A percentile compares a stretch with the other conserved stretches of the same genome.
Conservation (phyloP, 1,139 yeast genomes). For the Suhomyces bolitotheri region DNA sequence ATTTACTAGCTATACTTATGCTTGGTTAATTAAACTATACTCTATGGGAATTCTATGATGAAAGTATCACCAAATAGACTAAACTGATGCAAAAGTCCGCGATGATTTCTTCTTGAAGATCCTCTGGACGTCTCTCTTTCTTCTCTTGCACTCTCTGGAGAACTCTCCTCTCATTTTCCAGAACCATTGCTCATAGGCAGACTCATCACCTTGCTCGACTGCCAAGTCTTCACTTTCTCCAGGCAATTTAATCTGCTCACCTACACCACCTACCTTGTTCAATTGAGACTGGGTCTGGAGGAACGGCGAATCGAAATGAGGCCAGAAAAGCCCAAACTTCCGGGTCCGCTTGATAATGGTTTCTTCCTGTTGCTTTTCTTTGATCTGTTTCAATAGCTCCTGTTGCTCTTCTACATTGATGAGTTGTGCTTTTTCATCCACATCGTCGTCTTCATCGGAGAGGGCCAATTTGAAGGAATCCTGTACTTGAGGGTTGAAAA, state of each 20-base stretch:
- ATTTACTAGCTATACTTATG: no score
- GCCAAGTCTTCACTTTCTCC: conserved; percentile 33
- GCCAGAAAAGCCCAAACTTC: conserved; percentile 68
- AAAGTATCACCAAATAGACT: no score
- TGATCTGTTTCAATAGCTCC: conserved; percentile 33
- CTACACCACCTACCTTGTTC: conserved; percentile 49
- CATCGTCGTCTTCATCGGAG: conserved; percentile 39
- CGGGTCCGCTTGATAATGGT: conserved; percentile 14
- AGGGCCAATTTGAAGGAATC: conserved; percentile 33
- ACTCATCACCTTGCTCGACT: conserved; percentile 41
- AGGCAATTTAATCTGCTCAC: conserved; percentile 33
- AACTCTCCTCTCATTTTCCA: conserved; percentile 82
- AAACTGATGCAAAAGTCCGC: conserved; percentile 1
- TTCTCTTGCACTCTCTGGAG: conserved; percentile 71
- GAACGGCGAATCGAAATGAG: conserved; percentile 83
- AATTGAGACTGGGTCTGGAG: conserved; percentile 80
- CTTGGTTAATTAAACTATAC: no score
- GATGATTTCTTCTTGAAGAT: conserved; percentile 48
- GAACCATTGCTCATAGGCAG: conserved; percentile 73
- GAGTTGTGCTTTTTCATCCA: conserved; percentile 25
- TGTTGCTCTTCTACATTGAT: conserved; percentile 25
- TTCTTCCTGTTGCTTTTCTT: conserved; percentile 32
- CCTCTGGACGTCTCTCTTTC: conserved; percentile 72
- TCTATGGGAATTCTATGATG: no score
- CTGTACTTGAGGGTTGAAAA: conserved; percentile 52